Base-by-base conservation (phyloP, 2,329 filamentous ascomycete species). In the Penicillium sp. region DNA sequence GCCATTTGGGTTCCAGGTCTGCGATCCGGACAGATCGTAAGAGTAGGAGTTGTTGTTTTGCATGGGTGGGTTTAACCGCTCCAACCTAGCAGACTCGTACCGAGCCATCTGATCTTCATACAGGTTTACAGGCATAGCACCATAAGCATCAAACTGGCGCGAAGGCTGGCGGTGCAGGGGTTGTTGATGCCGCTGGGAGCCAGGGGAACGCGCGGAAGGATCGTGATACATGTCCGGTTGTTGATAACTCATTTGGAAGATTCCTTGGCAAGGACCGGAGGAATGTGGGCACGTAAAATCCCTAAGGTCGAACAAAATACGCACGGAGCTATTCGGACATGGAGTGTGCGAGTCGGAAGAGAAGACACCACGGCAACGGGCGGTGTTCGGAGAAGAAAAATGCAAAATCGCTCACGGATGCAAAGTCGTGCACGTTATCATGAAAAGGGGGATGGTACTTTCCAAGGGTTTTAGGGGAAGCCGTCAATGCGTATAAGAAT, bases 1-100 rank as follows among this genome's bases (percentile, higher is more conserved):
- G 47, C 86, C 88, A 68, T 84, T 85, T 52, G 91, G 87, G 72
- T 87, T 90, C 92, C 92, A 96, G 21, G 88, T 87, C 70, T 91
- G 89, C n/a, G 83, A 82, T n/a, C 78, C 76, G 57, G 80, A 78
- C 70, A 86, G 85, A 69, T 92, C 90, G 65, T 93, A 89, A 56
- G 81, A 83, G 62, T 90, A 88, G 52, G 79, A 79, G 55, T 82
- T 85, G 55, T 82, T 85, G 55, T 79, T 80, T 61, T 81, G 80
- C 67, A 81, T 81, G 69, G 80, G 84, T 65, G 83, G 80, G 66
- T 82, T 84, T 64, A 80, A 80, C 73, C 80, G 86, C 75, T 80
- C 89, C 76, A 76, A 71, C 39, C 78, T 75, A 55, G 69, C 80
- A 71, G 80, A 78, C 73, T 82, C 86, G 75, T 80, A 86, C 67